Evolutionary conservation across 371 early-diverging fungal genomes (phyloP).

Genomic region (Scutellospora calospora): DNA sequence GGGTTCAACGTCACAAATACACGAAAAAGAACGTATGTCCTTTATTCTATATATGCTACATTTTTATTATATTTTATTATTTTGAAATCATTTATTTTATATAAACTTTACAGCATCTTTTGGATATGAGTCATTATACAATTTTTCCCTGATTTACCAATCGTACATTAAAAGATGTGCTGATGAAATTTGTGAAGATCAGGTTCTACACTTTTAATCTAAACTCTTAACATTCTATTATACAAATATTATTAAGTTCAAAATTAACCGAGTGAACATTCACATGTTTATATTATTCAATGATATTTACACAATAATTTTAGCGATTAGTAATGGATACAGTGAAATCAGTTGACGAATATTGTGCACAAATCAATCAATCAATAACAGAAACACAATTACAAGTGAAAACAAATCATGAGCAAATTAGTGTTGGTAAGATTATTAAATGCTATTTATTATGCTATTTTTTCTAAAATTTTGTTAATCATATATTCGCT

Average conservation of each 20-base stretch:
- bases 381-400: constrained; percentile 26
- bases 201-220: constrained; percentile 4
- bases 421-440: constrained; percentile 39
- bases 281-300: neutral
- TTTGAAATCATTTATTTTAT: neutral
- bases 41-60: neutral
- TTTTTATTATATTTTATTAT: neutral
- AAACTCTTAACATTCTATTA: too few relatives aligned
- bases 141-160: constrained; percentile 19
- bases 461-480: neutral
- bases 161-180: constrained; percentile 23
- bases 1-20: neutral
- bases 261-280: neutral
- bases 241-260: neutral
- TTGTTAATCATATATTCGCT: neutral
- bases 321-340: constrained; percentile 38
- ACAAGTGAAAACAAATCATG: constrained; percentile 26
- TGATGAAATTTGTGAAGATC: constrained; percentile 43
- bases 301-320: too few relatives aligned
- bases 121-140: constrained; percentile 30
- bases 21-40: constrained; percentile 22
- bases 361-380: constrained; percentile 31
- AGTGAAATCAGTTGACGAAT: constrained; percentile 37
- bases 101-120: constrained; percentile 25
- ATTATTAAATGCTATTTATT: neutral